Evolutionary conservation across 345 rosid genomes (phyloP), one percentile per base, ranked within the genome.

Genomic region (Alliaria petiolata): DNA sequence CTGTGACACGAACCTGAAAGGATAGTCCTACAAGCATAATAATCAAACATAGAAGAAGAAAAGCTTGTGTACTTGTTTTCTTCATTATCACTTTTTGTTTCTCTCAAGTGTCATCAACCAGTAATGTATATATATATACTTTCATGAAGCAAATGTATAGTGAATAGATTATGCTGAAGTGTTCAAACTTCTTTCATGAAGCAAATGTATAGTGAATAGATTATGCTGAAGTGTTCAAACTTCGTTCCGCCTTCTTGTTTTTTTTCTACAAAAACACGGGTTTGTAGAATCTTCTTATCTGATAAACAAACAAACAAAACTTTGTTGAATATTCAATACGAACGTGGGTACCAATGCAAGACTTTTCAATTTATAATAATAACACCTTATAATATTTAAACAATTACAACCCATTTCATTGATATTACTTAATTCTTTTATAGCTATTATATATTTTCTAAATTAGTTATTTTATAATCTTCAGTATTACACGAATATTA

Each of bases 21-120:
- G 26, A 33, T 30, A 67, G 22, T 22, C 15, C 43, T 17, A 67
- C 4, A 67, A 54, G 62, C 33, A 22, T 12, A 43, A 40, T 53
- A 33, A 67, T 6, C 62, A 67, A 54, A 54, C 43, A 33, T 67
- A 54, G 33, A 42, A 67, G 38, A 39, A 54, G 10, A 54, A 20
- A 54, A 31, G 50, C 19, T 47, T 63, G 4, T 47, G 13, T 46
- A 22, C 2, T 22, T 63, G 33, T 34, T 56, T 56, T 30, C 62
- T 42, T 67, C 72, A 54, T 67, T 67, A 10, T 55, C 11, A 14
- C 31, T n/a, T 43, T 43, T 56, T 22, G 44, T 19, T 68, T 67
- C 62, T 54, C 63, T 54, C 11, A 55, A 0, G 0, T 55, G 4
- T 17, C 19, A 4, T 19, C 40, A 33, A 54, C 42, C 20, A 12